Base-by-base conservation (phyloP, 2,329 filamentous ascomycete species). In the Simplicillium sp. region DNA sequence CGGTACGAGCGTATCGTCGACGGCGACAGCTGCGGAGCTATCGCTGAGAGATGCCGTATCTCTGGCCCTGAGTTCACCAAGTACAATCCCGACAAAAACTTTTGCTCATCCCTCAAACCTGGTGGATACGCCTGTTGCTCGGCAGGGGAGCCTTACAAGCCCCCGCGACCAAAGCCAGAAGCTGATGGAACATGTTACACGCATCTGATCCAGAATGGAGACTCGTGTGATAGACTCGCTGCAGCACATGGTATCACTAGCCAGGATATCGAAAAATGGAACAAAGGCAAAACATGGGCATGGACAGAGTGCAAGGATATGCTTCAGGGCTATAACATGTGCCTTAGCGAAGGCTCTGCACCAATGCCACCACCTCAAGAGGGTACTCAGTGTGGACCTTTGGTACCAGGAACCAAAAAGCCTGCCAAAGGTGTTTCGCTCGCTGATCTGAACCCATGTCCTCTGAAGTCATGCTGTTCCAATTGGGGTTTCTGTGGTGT, bases 51-150 rank as follows among this genome's bases (percentile, higher is more conserved):
- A 17, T 60, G 57, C 37, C 49, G 50, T n/a, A 49, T 58, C 29
- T 43, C 43, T 4, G 42, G 20, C 0, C 35, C 42, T 3, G 43
- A 52, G 29, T 57, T 59, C 31, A 51, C 44, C 1, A 49, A 50
- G 37, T 54, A 54, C 40, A 56, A 61, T 44, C 42, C 49, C 5
- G 40, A 17, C 3, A 17, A 41, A 1, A 41, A 42, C 15, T 49
- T 63, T 1, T 67, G 63, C 40, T 46, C 52, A 3, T 55, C 45
- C 0, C 52, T 72, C 1, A 40, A 41, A 6, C 48, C 52, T 0
- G 55, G 54, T 16, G 54, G 64, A 46, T 53, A 48, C 34, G 57
- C 65, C 1, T 68, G 64, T 49, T 67, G 63, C 42, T 55, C 54
- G 8, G 29, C 49, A 1, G 65, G 65, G 3, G 50, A 46, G 1